Evolutionary conservation across 768 basidiomycete genomes (phyloP).

Genomic region (Pleurotus tuber-regium): DNA sequence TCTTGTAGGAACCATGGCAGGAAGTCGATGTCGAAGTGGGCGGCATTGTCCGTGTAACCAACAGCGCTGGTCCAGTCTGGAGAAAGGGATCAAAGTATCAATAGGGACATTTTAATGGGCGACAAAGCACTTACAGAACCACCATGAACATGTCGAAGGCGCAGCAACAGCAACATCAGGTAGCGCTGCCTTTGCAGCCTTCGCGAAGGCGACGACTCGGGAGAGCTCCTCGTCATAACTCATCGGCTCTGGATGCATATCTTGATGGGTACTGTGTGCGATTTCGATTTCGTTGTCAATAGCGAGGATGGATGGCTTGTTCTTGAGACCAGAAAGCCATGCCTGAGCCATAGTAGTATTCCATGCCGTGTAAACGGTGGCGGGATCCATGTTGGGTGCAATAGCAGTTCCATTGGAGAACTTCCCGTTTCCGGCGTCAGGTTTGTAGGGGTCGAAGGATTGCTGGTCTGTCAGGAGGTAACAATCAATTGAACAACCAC

Average conservation of each 20-base stretch:
- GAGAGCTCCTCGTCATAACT: slow-evolving; percentile 50
- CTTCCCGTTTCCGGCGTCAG: slow-evolving; percentile 47
- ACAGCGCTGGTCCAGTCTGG: slow-evolving; percentile 52
- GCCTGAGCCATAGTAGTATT: slow-evolving; percentile 39
- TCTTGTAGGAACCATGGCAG: slow-evolving; percentile 53
- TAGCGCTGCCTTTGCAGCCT: slow-evolving; percentile 40
- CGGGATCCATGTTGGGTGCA: slow-evolving; percentile 36
- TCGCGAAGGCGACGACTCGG: slow-evolving; percentile 40
- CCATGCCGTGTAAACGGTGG: slow-evolving; percentile 44
- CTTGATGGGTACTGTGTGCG: slow-evolving; percentile 49
- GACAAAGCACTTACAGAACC: slow-evolving; percentile 34
- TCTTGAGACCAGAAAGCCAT: slow-evolving; percentile 43
- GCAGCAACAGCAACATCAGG: slow-evolving; percentile 44
- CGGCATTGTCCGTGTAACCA: slow-evolving; percentile 46
- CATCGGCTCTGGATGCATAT: slow-evolving; percentile 53
- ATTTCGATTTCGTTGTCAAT: slow-evolving; percentile 62
- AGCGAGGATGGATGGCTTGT: slow-evolving; percentile 47
- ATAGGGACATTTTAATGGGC: neutral
- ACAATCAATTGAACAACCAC: neutral
- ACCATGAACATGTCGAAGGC: slow-evolving; percentile 46
- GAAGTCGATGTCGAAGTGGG: slow-evolving; percentile 52
- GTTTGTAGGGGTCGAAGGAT: slow-evolving; percentile 44
- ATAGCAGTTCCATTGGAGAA: slow-evolving; percentile 47
- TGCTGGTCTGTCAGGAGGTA: slow-evolving; percentile 34
- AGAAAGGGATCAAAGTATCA: neutral